Evolutionary conservation across 495 filamentous ascomycete genomes (phyloP).

Genomic region (Mytilinidion resinicola): DNA sequence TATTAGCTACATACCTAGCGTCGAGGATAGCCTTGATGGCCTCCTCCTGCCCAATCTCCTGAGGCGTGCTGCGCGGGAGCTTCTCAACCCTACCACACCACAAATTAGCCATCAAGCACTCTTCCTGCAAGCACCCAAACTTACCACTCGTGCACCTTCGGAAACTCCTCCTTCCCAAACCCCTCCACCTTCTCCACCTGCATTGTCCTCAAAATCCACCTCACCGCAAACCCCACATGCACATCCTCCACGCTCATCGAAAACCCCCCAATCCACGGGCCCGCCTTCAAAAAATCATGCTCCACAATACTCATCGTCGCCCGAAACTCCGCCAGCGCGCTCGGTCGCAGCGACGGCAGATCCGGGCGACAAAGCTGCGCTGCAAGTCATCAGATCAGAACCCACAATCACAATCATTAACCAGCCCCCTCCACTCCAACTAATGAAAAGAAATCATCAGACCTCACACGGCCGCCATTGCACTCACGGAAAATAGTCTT

Average conservation of each 20-base stretch:
- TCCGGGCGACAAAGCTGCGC: slow-evolving; percentile 16
- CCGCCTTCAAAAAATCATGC: slow-evolving; percentile 8
- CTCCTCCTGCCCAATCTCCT: slow-evolving; percentile 13
- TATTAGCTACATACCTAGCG: background rate
- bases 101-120: background rate
- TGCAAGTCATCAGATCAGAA: background rate
- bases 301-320: slow-evolving; percentile 11
- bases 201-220: slow-evolving; percentile 23
- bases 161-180: slow-evolving; percentile 19
- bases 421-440: background rate
- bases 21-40: slow-evolving; percentile 11
- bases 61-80: slow-evolving; percentile 9
- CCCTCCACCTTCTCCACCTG: slow-evolving; percentile 15
- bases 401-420: background rate
- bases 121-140: background rate
- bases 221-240: slow-evolving; percentile 18
- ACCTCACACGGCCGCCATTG: no score
- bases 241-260: slow-evolving; percentile 21
- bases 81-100: slow-evolving; percentile 7
- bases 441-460: background rate
- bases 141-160: slow-evolving; percentile 16
- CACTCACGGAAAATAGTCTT: slow-evolving; percentile 21
- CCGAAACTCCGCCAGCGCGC: slow-evolving; percentile 14
- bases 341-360: slow-evolving; percentile 9
- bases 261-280: slow-evolving; percentile 11